phyloP scores from a whole-genome alignment of 148 eudicot species.

The Vaccinium darrowii region DNA sequence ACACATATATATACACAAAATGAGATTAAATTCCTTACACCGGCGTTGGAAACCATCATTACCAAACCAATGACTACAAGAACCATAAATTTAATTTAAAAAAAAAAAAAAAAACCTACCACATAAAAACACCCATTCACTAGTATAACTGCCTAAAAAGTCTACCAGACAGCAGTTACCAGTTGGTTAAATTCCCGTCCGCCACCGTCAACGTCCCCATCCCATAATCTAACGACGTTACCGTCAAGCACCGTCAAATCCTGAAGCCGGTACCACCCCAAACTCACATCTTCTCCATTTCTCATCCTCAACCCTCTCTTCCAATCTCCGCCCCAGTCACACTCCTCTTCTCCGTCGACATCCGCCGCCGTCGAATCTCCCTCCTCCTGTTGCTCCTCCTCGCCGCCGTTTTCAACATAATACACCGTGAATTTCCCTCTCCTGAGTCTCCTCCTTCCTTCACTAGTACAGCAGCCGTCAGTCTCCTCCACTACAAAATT shows the following conservation, averaged over 20 bases:
- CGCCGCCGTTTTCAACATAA: conserved; percentile 4
- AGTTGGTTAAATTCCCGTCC: neutral
- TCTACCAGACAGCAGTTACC: too few relatives aligned
- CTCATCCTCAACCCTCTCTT: conserved; percentile 35
- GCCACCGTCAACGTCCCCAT: neutral
- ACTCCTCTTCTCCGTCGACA: neutral
- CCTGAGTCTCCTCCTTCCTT: conserved; percentile 11
- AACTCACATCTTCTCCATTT: neutral
- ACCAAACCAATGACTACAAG: neutral
- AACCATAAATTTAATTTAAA: too few relatives aligned
- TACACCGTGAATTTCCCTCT: conserved; percentile 36
- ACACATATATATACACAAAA: too few relatives aligned
- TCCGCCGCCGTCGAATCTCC: neutral
- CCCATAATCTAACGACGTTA: conserved; percentile 70
- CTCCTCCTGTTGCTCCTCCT: too few relatives aligned
- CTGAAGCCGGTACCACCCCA: conserved; percentile 57
- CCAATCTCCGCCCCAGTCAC: conserved; percentile 17
- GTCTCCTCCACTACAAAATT: neutral
- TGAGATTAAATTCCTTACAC: too few relatives aligned
- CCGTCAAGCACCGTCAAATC: conserved; percentile 51
- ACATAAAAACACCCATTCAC: too few relatives aligned
- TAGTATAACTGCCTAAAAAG: too few relatives aligned
- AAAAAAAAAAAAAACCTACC: too few relatives aligned
- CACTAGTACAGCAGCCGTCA: neutral
- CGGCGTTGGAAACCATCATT: too few relatives aligned